Evolutionary conservation across 495 filamentous ascomycete genomes (phyloP), one percentile per base, ranked within the genome.

Genomic region (Schizothecium vesticola): DNA sequence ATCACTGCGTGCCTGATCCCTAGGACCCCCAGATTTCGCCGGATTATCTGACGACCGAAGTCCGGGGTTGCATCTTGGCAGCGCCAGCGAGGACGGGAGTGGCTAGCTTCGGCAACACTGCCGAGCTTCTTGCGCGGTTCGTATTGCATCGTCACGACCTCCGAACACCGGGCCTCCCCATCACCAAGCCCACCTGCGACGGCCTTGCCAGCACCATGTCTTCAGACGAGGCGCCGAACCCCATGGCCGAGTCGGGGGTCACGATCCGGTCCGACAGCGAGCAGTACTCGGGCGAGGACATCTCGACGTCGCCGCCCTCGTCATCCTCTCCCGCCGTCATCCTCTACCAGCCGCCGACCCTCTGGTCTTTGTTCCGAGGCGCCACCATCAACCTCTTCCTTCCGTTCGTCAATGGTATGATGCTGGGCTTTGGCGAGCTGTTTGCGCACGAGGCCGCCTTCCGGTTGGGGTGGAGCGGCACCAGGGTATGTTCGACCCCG

Each of bases 341-440:
- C 29, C 84, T 98, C 33, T 99, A 98, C 84, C 86, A 88, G 33
- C 92, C 93, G 19, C 94, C 96, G 0, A 95, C 92, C 0, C 64
- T 94, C 33, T 94, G 91, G 91, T 86, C 91, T 29, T 75, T 99
- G 55, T 63, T 97, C 61, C 88, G 94, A 36, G 92, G 95, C 9
- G 92, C 93, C 8, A 93, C 93, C 5, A 98, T 99, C 80, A 99
- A 99, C 77, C 82, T 99, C 9, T 68, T 99, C 0, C 82, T 99
- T 3, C 95, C 95, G 0, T 99, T 99, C 70, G 87, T 99, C 72
- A 99, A 99, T 79, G 95, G 95, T 23, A 84, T 99, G 80, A 99
- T 99, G 95, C 81, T 99, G 65, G 95, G 95, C 6, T 97, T 99
- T 74, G 95, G 95, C 24, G 95, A 99, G 80, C 81, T 99, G 51